A percentile compares a stretch with the other conserved stretches of the same genome.
Conservation (phyloP, 805 yeast species). For the Grigorovia yakushimaensis region DNA sequence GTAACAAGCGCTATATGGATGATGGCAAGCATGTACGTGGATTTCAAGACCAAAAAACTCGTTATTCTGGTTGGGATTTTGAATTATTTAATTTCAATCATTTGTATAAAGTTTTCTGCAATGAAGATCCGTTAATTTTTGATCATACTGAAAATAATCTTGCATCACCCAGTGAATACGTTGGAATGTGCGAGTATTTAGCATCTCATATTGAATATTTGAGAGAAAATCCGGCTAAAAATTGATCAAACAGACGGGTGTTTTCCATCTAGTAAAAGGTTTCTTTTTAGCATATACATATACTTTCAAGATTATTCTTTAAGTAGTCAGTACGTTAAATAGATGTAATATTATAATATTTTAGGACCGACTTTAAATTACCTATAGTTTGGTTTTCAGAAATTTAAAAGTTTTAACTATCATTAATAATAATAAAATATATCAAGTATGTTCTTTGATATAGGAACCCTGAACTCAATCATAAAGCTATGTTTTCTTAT, state of each 20-base stretch:
- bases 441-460: too few relatives aligned
- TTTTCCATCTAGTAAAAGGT: background rate
- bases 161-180: slow-evolving; percentile 10
- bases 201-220: slow-evolving; percentile 11
- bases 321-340: too few relatives aligned
- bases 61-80: slow-evolving; percentile 16
- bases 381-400: too few relatives aligned
- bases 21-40: slow-evolving; percentile 21
- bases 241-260: background rate
- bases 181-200: slow-evolving; percentile 16
- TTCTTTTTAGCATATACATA: background rate
- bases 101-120: slow-evolving; percentile 14
- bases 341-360: too few relatives aligned
- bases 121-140: slow-evolving; percentile 9
- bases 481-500: too few relatives aligned
- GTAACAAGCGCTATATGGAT: slow-evolving; percentile 7
- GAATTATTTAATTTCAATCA: slow-evolving; percentile 17
- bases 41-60: slow-evolving; percentile 7
- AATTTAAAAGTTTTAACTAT: too few relatives aligned
- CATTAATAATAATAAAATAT: too few relatives aligned
- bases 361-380: too few relatives aligned
- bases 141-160: background rate
- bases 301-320: background rate
- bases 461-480: too few relatives aligned
- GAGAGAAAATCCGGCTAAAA: slow-evolving; percentile 4